Evolutionary conservation across 2,329 filamentous ascomycete genomes (phyloP).

Genomic region (Sporothrix globosa): DNA sequence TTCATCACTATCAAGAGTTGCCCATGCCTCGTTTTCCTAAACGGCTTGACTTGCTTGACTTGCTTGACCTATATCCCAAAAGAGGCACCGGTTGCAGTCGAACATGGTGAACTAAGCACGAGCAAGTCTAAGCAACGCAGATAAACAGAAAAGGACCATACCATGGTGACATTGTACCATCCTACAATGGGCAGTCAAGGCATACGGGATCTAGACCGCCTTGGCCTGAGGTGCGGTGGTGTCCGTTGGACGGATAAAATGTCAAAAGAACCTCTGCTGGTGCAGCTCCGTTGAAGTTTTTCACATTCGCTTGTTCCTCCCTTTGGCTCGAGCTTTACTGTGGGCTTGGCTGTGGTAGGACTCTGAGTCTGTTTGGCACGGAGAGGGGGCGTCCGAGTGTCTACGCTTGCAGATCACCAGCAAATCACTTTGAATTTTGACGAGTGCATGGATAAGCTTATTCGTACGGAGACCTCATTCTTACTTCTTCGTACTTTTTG

Average conservation of each 20-base stretch:
- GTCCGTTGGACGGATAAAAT: no score
- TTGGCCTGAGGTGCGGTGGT: no score
- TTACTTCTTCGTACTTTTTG: no score
- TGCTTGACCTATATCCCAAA: not conserved
- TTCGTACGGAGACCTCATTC: not conserved
- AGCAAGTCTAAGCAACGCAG: not conserved
- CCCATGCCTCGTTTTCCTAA: not conserved
- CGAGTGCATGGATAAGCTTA: not conserved
- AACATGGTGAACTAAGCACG: not conserved
- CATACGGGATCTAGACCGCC: no score
- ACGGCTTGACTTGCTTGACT: not conserved
- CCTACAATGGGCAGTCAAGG: no score
- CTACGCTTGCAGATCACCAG: not conserved
- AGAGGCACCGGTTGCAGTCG: not conserved
- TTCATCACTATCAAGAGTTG: not conserved
- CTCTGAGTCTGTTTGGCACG: no score
- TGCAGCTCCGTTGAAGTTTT: no score
- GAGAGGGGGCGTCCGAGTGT: not conserved
- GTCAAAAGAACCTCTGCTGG: no score
- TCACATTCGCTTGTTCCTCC: no score
- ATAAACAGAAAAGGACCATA: not conserved
- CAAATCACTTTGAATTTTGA: not conserved
- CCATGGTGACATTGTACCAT: no score
- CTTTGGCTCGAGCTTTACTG: no score
- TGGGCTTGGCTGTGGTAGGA: no score